Base-by-base conservation (phyloP, 2,329 filamentous ascomycete genomes). In the Penicillium psychrosexuale region DNA sequence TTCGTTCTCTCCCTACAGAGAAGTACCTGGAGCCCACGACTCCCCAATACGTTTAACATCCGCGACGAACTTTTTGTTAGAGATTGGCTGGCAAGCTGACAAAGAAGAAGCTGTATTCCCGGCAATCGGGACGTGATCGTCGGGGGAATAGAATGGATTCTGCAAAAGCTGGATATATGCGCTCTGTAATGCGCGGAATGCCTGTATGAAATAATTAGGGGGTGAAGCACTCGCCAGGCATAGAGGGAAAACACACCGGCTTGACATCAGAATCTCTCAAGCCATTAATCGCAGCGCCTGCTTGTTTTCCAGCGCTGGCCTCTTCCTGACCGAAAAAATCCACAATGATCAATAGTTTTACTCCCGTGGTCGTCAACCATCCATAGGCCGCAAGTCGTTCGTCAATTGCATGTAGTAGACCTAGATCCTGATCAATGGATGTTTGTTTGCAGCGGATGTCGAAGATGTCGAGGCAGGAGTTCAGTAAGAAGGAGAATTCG, bases 111-210 rank as follows among this genome's bases (percentile, higher is more conserved):
- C 70, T 34, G 74, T 73, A 44, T 76, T 75, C 47, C 78, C 78
- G 44, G 73, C 71, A 34, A 77, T 82, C 46, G 88, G 88, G 59
- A 82, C 82, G 47, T 92, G 86, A 66, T 93, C 89, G 69, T 97
- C 91, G 9, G 93, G 93, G 44, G 88, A 86, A 73, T 92, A 97
- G 75, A 99, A 99, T 0, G 93, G 93, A 68, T 99, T 97, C 74
- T 96, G 88, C 62, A 97, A 77, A 48, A 99, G 78, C 58, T 85
- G 80, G 55, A 97, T 89, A 67, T 97, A 99, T 30, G 93, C 91
- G n/a, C 83, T 87, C 76, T 97, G 94, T 75, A 99, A 84, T 28
- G 92, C 91, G 69, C 88, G 85, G 69, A 99, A 99, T 27, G 94
- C 85, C 86, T 88, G 39, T 11, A 47, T 65, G 36, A 57, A 22